Percentiles rank a stretch among this genome's conserved stretches.
These are phyloP conservation scores for Backusella macrospora DNA, from an alignment of 192 early-diverging fungal species.

Conservation along the genomic window DNA sequence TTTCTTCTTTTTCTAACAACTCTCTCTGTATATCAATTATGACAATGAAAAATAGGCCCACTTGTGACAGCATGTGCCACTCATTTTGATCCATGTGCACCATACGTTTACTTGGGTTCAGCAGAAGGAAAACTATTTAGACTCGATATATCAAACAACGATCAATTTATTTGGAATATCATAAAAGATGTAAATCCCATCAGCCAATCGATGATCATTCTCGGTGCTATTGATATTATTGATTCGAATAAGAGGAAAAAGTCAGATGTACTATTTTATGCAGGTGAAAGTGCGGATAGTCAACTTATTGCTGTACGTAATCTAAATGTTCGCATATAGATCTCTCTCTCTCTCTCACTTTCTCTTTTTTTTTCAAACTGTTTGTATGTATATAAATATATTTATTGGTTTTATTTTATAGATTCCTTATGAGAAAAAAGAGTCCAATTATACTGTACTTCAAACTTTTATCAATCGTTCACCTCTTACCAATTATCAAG, in stretches of 20 bases:
- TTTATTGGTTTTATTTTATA: not conserved
- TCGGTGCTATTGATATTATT: conserved; percentile 2
- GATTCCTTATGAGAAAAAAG: not conserved
- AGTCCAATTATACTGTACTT: not conserved
- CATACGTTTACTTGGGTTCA: conserved; percentile 20
- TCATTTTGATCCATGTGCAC: not conserved
- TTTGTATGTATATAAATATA: not conserved
- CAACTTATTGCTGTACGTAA: conserved; percentile 27
- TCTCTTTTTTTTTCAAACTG: no score
- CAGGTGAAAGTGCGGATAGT: conserved; percentile 33
- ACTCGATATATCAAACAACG: conserved; percentile 12
- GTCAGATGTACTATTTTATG: conserved; percentile 28
- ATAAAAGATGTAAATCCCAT: conserved; percentile 13
- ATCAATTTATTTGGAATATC: not conserved
- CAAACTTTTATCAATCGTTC: conserved; percentile 31
- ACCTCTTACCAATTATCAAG: conserved; percentile 26
- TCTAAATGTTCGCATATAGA: no score
- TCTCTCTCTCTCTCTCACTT: no score
- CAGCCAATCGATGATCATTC: conserved; percentile 26
- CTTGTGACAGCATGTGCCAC: conserved; percentile 30
- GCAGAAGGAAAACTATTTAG: conserved; percentile 24
- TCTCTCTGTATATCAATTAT: not conserved
- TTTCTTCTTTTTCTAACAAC: not conserved
- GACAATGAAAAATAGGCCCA: not conserved
- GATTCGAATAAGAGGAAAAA: not conserved